Base-by-base conservation (phyloP, 108 stramenopile species). In the Schizochytrium sp. region DNA sequence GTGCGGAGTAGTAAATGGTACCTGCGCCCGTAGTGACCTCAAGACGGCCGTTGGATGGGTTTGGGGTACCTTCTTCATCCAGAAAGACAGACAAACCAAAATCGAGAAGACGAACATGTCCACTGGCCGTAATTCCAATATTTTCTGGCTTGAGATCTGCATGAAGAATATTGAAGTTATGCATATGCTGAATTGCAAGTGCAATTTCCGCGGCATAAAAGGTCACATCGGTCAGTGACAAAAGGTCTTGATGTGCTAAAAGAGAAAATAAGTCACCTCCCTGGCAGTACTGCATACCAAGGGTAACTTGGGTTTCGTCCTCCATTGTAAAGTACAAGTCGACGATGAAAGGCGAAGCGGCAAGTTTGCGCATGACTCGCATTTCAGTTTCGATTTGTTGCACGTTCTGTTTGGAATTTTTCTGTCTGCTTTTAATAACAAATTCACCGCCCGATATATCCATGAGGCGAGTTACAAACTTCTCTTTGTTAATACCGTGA, bases 141-240 rank as follows among this genome's bases (percentile, higher is more conserved):
- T 99, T 99, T 90, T 96, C 96, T 13, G 97, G 97, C 89, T 99
- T 98, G 38, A 98, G 93, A 92, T 99, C 98, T 41, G 90, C 95
- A 61, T 93, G 97, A 8, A 96, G 95, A 60, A 97, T 92, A 28
- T 96, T 96, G 61, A 93, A 59, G 10, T 96, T 94, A 72, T 99
- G 97, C 61, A 99, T 95, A 87, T 95, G 95, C 55, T 91, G 90
- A n/a, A 99, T 91, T 2, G 97, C 98, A 3, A 97, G 96, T 5
- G 94, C 94, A 0, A 97, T 92, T 73, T 97, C 97, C 2, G 96
- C 97, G 19, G 95, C 91, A 56, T 97, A 96, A 93, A 97, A 97
- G 49, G 95, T 91, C 15, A 96, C 94, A 10, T 96, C 96, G 28
- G 92, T 94, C 47, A 95, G 92, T 90, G 96, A 96, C 13, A 99